These are phyloP conservation scores for Chlamydomonas sphaeroides DNA, from an alignment of 139 green algal species.

Conservation along the genomic window DNA sequence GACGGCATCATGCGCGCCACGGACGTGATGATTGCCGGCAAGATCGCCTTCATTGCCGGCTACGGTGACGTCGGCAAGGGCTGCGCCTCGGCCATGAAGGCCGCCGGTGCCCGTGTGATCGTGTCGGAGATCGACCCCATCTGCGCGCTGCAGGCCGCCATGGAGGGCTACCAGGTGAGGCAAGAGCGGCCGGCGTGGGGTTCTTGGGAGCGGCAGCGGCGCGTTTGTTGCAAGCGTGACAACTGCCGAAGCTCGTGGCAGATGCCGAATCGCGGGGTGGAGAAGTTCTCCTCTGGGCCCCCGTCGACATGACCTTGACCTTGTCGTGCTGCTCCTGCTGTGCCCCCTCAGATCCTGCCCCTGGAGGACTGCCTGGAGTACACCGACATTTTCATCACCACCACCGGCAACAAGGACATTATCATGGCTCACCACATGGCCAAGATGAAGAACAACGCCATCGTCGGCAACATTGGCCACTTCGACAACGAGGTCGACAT, in stretches of 20 bases:
- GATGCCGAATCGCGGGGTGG: too few relatives aligned
- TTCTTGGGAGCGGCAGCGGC: too few relatives aligned
- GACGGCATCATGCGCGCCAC: conserved; percentile 99
- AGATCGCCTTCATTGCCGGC: conserved; percentile 82
- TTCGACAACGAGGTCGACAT: conserved; percentile 99
- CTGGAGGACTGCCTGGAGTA: conserved; percentile 89
- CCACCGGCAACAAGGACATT: conserved; percentile 99
- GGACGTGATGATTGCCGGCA: conserved; percentile 96
- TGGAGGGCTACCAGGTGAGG: conserved; percentile 91
- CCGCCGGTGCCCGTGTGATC: conserved; percentile 90
- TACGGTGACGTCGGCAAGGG: conserved; percentile 99
- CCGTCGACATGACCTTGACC: too few relatives aligned
- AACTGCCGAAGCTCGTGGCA: too few relatives aligned
- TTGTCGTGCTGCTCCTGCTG: too few relatives aligned
- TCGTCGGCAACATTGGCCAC: conserved; percentile 99
- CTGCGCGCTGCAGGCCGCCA: conserved; percentile 97
- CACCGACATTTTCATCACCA: conserved; percentile 99
- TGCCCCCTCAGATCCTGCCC: conserved; percentile 71
- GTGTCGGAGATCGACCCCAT: conserved; percentile 99
- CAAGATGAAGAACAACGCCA: conserved; percentile 99
- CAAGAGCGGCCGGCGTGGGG: background rate
- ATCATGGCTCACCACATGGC: conserved; percentile 97
- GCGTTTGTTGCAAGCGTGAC: too few relatives aligned
- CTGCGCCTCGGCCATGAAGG: conserved; percentile 96
- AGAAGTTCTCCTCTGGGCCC: too few relatives aligned